Evolutionary conservation across 208 protist genomes (phyloP), one percentile per base, ranked within the genome.

Genomic region (Wallacemonas collosoma): DNA sequence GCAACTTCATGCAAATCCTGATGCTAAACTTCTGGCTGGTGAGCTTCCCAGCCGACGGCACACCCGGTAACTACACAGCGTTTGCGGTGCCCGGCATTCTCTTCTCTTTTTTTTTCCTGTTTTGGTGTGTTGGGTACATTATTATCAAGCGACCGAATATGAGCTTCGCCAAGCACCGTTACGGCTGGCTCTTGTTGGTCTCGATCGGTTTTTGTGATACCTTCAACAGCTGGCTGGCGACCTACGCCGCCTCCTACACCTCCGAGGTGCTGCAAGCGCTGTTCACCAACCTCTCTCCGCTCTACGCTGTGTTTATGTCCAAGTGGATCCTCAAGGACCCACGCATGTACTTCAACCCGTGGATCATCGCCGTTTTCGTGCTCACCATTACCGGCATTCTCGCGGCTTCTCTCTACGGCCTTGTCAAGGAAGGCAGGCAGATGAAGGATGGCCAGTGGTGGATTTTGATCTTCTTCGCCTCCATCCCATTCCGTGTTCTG

Each of bases 21-120:
- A 89, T 90, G 80, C 75, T 95, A 4, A 95, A 95, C 76, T 93
- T 93, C 77, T 95, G 90, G 88, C 80, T 93, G 43, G 64, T 72
- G 45, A 80, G 76, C 15, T 95, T 95, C 65, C 86, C 88, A 6
- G 72, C 79, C 6, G 86, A 83, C 66, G 81, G 76, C 4, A 71
- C 77, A 12, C 79, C 88, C 0, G 88, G 90, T 9, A 93, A 90
- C 75, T 93, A 89, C 80, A 93, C 88, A 1, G 82, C 85, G 55
- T 86, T 95, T 45, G 86, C 86, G 15, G 72, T 93, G 35, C 82
- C 88, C 2, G 76, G 78, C 17, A 81, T 95, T 45, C 60, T 92
- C 50, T 93, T 91, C 61, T 69, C 76, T 40, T 5, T 91, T 3
- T 79, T 94, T 26, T 94, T 95, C 54, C 17, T 84, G 2, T 17